phyloP scores from a whole-genome alignment of 1,284 basidiomycete genomes.

The Rhizoctonia solani region DNA sequence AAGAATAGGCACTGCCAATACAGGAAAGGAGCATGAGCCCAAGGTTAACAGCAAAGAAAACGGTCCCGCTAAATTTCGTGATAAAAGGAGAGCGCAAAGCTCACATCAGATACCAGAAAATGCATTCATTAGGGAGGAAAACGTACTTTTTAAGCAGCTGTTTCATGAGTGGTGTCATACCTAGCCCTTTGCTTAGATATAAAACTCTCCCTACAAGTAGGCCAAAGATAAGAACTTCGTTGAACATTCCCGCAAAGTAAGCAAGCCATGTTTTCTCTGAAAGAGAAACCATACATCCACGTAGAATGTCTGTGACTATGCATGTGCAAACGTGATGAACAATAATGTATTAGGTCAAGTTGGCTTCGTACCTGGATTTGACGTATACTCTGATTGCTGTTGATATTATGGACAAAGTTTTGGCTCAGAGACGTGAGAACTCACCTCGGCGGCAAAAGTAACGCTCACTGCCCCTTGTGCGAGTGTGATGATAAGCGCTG shows the following conservation, averaged over 20 bases:
- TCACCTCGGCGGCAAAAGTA: neutral
- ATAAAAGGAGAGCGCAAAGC: neutral
- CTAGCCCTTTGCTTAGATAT: neutral
- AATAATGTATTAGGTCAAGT: neutral
- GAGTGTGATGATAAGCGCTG: neutral
- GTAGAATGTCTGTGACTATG: constrained; percentile 1
- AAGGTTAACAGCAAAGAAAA: neutral
- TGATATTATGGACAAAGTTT: neutral
- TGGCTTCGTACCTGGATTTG: constrained; percentile 2
- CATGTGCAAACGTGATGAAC: too few species aligned
- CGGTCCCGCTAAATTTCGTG: neutral
- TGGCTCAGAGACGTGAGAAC: neutral
- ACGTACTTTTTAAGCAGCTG: neutral
- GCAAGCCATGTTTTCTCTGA: neutral
- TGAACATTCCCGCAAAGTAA: neutral
- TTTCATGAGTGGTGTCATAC: neutral
- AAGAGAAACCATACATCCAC: neutral
- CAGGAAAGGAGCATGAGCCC: neutral
- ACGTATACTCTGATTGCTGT: neutral
- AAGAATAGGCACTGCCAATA: neutral
- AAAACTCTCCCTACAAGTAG: neutral
- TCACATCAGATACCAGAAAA: neutral
- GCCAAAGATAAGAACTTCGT: neutral
- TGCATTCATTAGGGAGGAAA: too few species aligned
- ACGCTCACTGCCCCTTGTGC: neutral